Percentiles rank a stretch among this genome's conserved stretches.
Conservation (phyloP, 2,329 filamentous ascomycete genomes). For the Cladophialophora yegresii region DNA sequence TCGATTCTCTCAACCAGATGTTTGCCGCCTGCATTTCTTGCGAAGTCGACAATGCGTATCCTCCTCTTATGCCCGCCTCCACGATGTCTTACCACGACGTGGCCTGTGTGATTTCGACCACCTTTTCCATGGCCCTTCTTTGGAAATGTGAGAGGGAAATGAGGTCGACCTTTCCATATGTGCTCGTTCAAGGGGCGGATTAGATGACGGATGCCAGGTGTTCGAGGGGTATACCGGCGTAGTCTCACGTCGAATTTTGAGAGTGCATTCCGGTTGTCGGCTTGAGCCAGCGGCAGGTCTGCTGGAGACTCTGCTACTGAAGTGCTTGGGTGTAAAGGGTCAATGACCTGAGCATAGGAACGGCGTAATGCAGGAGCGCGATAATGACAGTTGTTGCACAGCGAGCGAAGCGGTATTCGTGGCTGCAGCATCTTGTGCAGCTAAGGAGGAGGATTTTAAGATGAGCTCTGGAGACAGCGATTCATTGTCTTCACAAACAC, state of each 20-base stretch:
- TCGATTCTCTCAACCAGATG: conserved; percentile 92
- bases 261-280: conserved; percentile 31
- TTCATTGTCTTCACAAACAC: not conserved
- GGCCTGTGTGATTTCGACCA: conserved; percentile 83
- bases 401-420: conserved; percentile 56
- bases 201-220: conserved; percentile 88
- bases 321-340: conserved; percentile 57
- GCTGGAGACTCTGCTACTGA: conserved; percentile 40
- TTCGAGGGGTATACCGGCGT: conserved; percentile 89
- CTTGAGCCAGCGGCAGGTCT: conserved; percentile 16
- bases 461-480: not conserved
- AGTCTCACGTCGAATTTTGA: conserved; percentile 55
- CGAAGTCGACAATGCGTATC: conserved; percentile 89
- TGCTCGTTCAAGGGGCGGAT: conserved; percentile 93
- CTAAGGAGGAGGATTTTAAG: not conserved
- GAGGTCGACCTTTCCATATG: conserved; percentile 89
- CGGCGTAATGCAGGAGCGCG: conserved; percentile 22
- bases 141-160: conserved; percentile 78
- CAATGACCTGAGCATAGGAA: conserved; percentile 36
- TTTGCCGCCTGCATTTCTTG: conserved; percentile 73
- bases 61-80: conserved; percentile 90
- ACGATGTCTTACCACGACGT: conserved; percentile 84
- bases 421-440: conserved; percentile 63
- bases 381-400: conserved; percentile 29
- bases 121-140: conserved; percentile 93